Evolutionary conservation across 2,329 filamentous ascomycete genomes (phyloP).

Genomic region (Fusarium sororula): DNA sequence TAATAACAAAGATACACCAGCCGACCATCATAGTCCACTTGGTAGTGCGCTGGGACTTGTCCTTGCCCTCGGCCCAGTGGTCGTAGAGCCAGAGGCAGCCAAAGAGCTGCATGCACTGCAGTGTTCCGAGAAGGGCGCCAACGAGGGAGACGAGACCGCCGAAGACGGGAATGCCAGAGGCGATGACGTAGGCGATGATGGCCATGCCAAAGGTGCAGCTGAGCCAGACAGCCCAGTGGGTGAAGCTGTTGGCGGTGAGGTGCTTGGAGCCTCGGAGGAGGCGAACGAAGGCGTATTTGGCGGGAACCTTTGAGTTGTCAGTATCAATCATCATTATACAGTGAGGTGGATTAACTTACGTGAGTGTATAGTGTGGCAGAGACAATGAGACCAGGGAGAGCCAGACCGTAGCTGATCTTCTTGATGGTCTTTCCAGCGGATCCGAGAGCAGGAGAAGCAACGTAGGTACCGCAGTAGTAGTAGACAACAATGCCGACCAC

Average conservation of each 20-base stretch:
- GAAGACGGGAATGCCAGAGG: conserved; percentile 40
- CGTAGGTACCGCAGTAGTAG: conserved; percentile 57
- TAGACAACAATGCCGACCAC: conserved; percentile 53
- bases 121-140: conserved; percentile 45
- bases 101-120: conserved; percentile 45
- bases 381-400: conserved; percentile 44
- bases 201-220: conserved; percentile 41
- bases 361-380: conserved; percentile 42
- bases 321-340: rapidly evolving
- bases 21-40: conserved; percentile 28
- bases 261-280: conserved; percentile 46
- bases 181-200: conserved; percentile 44
- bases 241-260: conserved; percentile 41
- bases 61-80: conserved; percentile 39
- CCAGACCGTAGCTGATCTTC: conserved; percentile 54
- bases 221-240: conserved; percentile 47
- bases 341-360: conserved; percentile 1
- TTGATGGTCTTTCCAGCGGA: conserved; percentile 54
- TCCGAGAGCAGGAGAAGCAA: conserved; percentile 59
- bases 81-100: conserved; percentile 45
- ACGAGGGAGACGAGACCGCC: conserved; percentile 42
- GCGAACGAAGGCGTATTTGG: conserved; percentile 30
- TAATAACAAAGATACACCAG: conserved; percentile 19
- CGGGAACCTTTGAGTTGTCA: conserved; percentile 3
- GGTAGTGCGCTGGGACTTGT: conserved; percentile 15